Base-by-base conservation (phyloP, 257 asterid genomes). In the Solanum chilense region DNA sequence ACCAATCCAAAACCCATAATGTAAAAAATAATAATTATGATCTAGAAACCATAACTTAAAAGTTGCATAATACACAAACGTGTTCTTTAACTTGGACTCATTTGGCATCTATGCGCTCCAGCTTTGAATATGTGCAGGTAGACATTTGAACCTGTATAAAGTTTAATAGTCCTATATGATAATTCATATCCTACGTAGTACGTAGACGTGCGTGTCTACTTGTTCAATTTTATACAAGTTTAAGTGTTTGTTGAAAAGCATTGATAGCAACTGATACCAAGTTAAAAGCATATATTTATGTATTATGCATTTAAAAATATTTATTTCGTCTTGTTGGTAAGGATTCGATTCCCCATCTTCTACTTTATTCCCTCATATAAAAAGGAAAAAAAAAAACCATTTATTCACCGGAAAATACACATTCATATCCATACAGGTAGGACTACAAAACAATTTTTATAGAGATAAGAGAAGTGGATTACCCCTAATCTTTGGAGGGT, bases 401-500 rank as follows among this genome's bases (percentile, higher is more conserved):
- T 14, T 33, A 49, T 42, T 39, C 74, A 86, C 16, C 21, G 76
- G 47, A 11, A 37, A 12, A 21, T 21, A 58, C 77, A 89, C 21
- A 70, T 9, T 25, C 49, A 33, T 15, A 58, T 42, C 75, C 52
- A 75, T 44, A 18, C 56, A 68, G 14, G 29, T n/a, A 71, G 21
- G 33, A 21, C 64, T 31, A 27, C 16, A 60, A 60, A 27, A 37
- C 23, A 49, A 20, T 60, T 44, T 66, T n/a, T 82, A n/a, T 49
- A 29, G 27, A 42, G 35, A 64, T 4, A 3, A 23, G n/a, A 13
- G 1, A 23, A 12, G 12, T 9, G 27, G 31, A 44, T 87, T 74
- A 95, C 98, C 98, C 92, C 92, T 90, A 47, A 91, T 87, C 64
- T 92, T 93, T 18, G 96, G 92, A 25, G 93, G 80, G 76, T 37